Conservation (phyloP, 225 moss, liverwort and hornwort genomes). For the Sphagnum contortum region DNA sequence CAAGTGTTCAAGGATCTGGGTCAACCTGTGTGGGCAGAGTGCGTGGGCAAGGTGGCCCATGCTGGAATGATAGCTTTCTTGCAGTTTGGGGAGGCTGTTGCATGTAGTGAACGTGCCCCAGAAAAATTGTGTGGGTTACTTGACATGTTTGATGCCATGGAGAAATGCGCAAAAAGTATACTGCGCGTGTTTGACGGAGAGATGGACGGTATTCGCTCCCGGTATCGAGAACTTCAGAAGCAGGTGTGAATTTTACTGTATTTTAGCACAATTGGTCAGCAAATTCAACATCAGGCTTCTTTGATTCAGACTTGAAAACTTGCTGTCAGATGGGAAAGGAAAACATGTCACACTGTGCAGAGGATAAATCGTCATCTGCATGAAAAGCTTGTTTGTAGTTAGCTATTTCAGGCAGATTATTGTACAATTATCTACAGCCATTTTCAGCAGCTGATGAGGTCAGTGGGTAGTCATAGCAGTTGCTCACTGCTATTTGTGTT, state of each 20-base stretch:
- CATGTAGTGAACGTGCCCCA: constrained; percentile 62
- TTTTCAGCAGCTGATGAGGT: no score
- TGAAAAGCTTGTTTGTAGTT: no score
- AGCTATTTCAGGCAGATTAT: no score
- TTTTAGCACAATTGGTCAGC: no score
- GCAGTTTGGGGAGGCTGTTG: constrained; percentile 73
- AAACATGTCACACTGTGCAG: no score
- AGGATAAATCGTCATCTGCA: no score
- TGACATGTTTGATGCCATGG: constrained; percentile 81
- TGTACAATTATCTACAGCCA: no score
- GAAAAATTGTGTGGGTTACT: constrained; percentile 83
- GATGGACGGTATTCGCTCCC: constrained; percentile 51
- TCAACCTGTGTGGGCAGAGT: constrained; percentile 63
- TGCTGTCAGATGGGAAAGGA: no score
- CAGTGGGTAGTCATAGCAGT: no score
- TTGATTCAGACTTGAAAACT: no score
- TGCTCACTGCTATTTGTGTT: no score
- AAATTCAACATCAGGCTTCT: no score
- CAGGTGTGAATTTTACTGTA: constrained; percentile 9
- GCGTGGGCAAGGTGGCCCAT: constrained; percentile 51
- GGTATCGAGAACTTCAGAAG: constrained; percentile 72
- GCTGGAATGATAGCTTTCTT: constrained; percentile 65
- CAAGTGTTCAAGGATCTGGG: constrained; percentile 68
- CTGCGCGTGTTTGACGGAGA: constrained; percentile 68
- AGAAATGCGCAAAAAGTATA: constrained; percentile 51